phyloP scores from a whole-genome alignment of 1,284 basidiomycete genomes.

The Microbotryum intermedium region DNA sequence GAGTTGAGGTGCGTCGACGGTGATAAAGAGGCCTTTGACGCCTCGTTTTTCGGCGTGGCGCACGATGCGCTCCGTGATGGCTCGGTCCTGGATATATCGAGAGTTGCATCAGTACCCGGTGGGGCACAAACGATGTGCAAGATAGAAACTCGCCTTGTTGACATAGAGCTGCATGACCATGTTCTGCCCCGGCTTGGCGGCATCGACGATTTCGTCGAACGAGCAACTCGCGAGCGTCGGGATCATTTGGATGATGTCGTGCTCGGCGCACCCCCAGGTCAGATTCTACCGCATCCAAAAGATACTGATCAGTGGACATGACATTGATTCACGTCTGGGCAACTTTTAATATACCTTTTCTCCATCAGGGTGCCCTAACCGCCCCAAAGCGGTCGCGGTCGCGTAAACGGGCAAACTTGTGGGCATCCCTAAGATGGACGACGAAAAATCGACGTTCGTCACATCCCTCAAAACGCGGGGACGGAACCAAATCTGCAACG shows the following conservation, averaged over 20 bases:
- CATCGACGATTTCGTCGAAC: constrained; percentile 83
- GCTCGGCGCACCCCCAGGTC: constrained; percentile 71
- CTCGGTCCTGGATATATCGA: constrained; percentile 77
- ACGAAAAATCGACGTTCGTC: constrained; percentile 68
- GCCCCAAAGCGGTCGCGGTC: constrained; percentile 51
- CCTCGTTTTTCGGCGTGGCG: constrained; percentile 52
- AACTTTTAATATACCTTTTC: constrained; percentile 30
- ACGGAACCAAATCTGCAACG: constrained; percentile 68
- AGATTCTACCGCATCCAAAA: constrained; percentile 50
- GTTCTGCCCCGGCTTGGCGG: constrained; percentile 62
- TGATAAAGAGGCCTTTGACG: constrained; percentile 49
- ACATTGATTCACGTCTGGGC: not conserved
- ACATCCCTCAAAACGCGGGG: constrained; percentile 81
- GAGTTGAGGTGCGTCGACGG: constrained; percentile 86
- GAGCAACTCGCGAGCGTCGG: constrained; percentile 53
- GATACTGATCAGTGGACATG: not conserved
- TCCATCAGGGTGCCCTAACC: constrained; percentile 53
- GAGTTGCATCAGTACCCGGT: constrained; percentile 21
- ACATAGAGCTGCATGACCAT: constrained; percentile 46
- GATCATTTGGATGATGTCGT: constrained; percentile 82
- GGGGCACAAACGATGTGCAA: not conserved
- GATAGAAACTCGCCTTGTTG: not conserved
- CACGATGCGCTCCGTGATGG: constrained; percentile 70
- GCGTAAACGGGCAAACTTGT: constrained; percentile 56
- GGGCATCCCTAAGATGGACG: constrained; percentile 58